Conservation (phyloP, 2,329 filamentous ascomycete genomes). For the Scedosporium boydii region DNA sequence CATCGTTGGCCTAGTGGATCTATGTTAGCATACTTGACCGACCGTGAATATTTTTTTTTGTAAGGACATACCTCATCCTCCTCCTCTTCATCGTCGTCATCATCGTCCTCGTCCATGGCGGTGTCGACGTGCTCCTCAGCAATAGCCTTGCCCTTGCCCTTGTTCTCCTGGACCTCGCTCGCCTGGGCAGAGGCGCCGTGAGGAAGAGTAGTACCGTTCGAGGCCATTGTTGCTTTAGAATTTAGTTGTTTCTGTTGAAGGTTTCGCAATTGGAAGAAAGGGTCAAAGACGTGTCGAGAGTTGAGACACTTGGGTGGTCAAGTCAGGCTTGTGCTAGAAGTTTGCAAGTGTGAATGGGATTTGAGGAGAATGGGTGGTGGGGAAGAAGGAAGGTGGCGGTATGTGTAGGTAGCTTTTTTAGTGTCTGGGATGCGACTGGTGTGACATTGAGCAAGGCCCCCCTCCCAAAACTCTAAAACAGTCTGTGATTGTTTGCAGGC, state of each 20-base stretch:
- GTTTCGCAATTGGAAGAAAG: neutral
- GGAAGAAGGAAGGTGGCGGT: slow-evolving; percentile 1
- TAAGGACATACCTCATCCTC: slow-evolving; percentile 47
- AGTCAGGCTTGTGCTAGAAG: neutral
- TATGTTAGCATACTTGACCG: slow-evolving; percentile 7
- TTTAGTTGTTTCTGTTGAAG: neutral
- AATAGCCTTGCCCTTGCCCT: slow-evolving; percentile 80
- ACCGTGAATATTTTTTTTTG: neutral
- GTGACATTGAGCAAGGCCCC: neutral
- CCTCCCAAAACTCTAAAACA: slow-evolving; percentile 6
- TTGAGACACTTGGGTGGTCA: neutral
- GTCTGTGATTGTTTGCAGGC: neutral
- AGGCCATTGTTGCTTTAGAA: neutral
- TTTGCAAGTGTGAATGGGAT: neutral
- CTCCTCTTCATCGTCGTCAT: slow-evolving; percentile 61
- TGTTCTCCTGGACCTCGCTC: slow-evolving; percentile 42
- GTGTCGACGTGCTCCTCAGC: slow-evolving; percentile 45
- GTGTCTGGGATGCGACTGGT: neutral
- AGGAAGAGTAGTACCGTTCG: slow-evolving; percentile 37
- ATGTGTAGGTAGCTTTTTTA: neutral
- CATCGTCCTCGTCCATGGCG: slow-evolving; percentile 67
- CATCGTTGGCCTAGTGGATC: slow-evolving; percentile 15
- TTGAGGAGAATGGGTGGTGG: neutral
- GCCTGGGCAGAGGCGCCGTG: slow-evolving; percentile 31
- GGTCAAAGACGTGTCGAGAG: neutral